phyloP scores from a whole-genome alignment of 2,329 filamentous ascomycete species.

The Verticillium nonalfalfae region DNA sequence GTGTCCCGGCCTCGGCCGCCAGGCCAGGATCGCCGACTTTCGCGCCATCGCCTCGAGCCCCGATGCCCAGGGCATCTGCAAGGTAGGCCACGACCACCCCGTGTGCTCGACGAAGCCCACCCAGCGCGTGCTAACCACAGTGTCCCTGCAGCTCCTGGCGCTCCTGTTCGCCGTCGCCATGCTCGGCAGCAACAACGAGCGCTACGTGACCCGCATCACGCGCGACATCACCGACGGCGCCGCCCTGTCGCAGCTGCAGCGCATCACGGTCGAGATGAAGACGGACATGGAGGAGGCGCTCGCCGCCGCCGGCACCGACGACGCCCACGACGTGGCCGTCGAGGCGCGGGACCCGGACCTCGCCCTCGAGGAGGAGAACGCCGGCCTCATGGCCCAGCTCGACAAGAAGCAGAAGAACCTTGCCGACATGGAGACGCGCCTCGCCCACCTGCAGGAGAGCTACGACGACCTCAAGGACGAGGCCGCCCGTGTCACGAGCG shows the following conservation, averaged over 20 bases:
- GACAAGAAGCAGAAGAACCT: conserved; percentile 49
- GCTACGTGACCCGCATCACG: conserved; percentile 41
- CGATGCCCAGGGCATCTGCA: conserved; percentile 45
- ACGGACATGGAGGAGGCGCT: conserved; percentile 21
- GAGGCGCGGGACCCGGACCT: conserved; percentile 46
- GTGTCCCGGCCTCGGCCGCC: conserved; percentile 42
- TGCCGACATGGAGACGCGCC: conserved; percentile 51
- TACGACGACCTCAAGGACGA: conserved; percentile 61
- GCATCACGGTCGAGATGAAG: conserved; percentile 35
- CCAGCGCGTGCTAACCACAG: conserved; percentile 13
- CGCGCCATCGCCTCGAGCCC: conserved; percentile 52
- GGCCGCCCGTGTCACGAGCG: conserved; percentile 49
- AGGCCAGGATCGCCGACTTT: conserved; percentile 48
- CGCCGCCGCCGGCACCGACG: conserved; percentile 14
- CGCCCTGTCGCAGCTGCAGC: conserved; percentile 37
- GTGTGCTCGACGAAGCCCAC: neutral
- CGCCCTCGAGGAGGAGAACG: conserved; percentile 49
- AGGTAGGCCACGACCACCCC: conserved; percentile 29
- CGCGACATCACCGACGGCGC: conserved; percentile 24
- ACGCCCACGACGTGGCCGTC: conserved; percentile 30
- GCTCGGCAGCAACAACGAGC: conserved; percentile 48
- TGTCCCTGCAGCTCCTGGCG: conserved; percentile 48
- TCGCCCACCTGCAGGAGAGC: conserved; percentile 54
- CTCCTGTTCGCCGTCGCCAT: conserved; percentile 56
- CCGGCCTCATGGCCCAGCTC: conserved; percentile 41